Percentiles rank a stretch among this genome's conserved stretches.
Evolutionary conservation across 2,329 filamentous ascomycete genomes (phyloP).

Genomic region (Aureobasidium sp.): DNA sequence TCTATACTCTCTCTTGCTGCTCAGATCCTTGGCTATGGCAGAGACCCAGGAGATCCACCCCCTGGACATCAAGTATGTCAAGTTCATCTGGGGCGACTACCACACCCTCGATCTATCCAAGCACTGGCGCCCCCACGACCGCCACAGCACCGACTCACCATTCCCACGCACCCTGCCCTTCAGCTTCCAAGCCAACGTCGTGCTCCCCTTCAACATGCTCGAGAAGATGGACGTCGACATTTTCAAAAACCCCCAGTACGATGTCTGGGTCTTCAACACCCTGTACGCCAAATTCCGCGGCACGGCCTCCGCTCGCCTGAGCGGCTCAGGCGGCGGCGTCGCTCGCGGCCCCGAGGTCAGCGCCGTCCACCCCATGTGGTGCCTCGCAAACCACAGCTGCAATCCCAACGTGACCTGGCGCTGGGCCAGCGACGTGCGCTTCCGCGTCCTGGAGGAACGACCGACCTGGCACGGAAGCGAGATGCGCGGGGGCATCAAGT

Average conservation of each 20-base stretch:
- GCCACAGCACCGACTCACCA: constrained; percentile 10
- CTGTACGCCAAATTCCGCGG: constrained; percentile 88
- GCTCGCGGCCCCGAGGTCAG: constrained; percentile 83
- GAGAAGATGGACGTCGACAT: constrained; percentile 81
- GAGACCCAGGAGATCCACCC: constrained; percentile 50
- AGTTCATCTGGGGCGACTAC: constrained; percentile 60
- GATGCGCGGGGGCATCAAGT: constrained; percentile 20
- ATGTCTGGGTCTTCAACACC: constrained; percentile 82
- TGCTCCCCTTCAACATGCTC: constrained; percentile 65
- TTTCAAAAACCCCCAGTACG: constrained; percentile 51
- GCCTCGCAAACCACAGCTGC: constrained; percentile 91
- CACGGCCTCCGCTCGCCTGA: constrained; percentile 79
- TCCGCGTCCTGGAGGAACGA: constrained; percentile 53
- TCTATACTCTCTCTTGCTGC: constrained; percentile 51
- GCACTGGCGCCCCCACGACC: constrained; percentile 11
- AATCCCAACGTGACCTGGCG: constrained; percentile 93
- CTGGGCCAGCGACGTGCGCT: constrained; percentile 71
- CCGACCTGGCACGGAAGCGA: constrained; percentile 40
- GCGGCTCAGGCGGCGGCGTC: constrained; percentile 36
- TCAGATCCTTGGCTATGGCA: constrained; percentile 52
- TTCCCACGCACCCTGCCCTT: constrained; percentile 59
- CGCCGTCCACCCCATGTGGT: constrained; percentile 93
- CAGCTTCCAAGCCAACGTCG: constrained; percentile 66
- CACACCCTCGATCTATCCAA: constrained; percentile 25
- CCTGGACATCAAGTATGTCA: constrained; percentile 50